Evolutionary conservation across 306 rosid genomes (phyloP), one percentile per base, ranked within the genome.

Genomic region (Sicyos baderoa): DNA sequence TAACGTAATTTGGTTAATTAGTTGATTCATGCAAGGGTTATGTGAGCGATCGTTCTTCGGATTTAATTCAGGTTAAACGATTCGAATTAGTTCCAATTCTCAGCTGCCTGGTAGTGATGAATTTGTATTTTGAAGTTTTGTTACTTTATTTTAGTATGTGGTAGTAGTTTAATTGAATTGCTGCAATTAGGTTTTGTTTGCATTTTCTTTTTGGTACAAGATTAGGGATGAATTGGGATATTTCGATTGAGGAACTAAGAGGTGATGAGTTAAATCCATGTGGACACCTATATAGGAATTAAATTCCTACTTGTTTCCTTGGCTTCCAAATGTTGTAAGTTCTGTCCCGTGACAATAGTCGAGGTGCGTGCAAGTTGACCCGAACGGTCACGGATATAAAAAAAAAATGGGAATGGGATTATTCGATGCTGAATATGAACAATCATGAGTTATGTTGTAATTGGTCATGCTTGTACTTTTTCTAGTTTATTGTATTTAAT

Each of bases 11-110:
- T 22, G 40, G 55, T 48, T 16, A 47, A 66, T 66, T 23, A 47
- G 71, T 23, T 66, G 71, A 21, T 47, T 66, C 71, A 47, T 66
- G 22, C 7, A 15, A 66, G 44, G 71, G 7, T 66, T 22, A 14
- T 42, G 56, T 23, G 40, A 44, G 54, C 7, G 71, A 22, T 66
- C 40, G 53, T 23, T 66, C 21, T 47, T 47, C 22, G 44, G 71
- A 66, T 48, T 66, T 23, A 66, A 45, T 66, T 66, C 15, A 7
- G 71, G 71, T 66, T 47, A 15, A 66, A 7, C 12, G 11, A 22
- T 47, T 21, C 14, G 32, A 66, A 23, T 47, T 48, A 7, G 55
- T 4, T 66, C 21, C 15, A 48, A 22, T 66, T 66, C 9, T 47
- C 44, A 14, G 54, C 29, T 0, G 19, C 15, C 22, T 22, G 3